phyloP scores from a whole-genome alignment of 306 rosid genomes.

The Coriaria nepalensis region DNA sequence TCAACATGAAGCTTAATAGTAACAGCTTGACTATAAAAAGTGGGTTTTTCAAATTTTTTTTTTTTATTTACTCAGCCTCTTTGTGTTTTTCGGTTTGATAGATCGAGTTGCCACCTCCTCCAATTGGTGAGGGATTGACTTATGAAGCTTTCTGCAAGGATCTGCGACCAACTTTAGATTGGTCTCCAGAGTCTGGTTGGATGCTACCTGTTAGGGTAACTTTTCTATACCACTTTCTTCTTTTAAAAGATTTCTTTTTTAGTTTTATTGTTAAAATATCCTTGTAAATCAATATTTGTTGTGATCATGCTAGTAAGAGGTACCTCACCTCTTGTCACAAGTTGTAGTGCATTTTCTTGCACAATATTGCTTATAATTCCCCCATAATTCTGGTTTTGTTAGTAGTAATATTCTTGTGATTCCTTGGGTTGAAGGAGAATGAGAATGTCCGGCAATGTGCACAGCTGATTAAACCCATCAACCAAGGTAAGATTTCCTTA shows the following conservation, averaged over 20 bases:
- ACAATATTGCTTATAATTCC: neutral
- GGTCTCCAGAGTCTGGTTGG: conserved; percentile 70
- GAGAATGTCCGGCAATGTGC: conserved; percentile 30
- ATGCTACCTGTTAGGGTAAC: conserved; percentile 41
- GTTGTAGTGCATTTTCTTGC: neutral
- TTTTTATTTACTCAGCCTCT: conserved; percentile 1
- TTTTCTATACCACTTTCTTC: conserved; percentile 15
- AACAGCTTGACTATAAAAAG: neutral
- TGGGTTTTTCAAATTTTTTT: neutral
- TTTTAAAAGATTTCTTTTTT: neutral
- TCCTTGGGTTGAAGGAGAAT: conserved; percentile 30
- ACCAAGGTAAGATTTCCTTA: conserved; percentile 28
- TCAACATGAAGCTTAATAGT: conserved; percentile 8
- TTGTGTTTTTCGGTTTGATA: conserved; percentile 18
- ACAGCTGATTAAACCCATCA: conserved; percentile 30
- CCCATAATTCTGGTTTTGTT: neutral
- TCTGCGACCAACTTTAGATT: conserved; percentile 68
- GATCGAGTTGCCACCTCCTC: conserved; percentile 62
- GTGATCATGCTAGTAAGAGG: no score
- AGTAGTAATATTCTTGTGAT: conserved; percentile 16
- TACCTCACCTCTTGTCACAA: no score
- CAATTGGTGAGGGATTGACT: conserved; percentile 62
- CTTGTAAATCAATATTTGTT: no score
- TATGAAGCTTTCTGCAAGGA: conserved; percentile 44
- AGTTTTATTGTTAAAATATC: neutral